Base-by-base conservation (phyloP, 768 basidiomycete genomes). In the Leucocoprinus sp. region DNA sequence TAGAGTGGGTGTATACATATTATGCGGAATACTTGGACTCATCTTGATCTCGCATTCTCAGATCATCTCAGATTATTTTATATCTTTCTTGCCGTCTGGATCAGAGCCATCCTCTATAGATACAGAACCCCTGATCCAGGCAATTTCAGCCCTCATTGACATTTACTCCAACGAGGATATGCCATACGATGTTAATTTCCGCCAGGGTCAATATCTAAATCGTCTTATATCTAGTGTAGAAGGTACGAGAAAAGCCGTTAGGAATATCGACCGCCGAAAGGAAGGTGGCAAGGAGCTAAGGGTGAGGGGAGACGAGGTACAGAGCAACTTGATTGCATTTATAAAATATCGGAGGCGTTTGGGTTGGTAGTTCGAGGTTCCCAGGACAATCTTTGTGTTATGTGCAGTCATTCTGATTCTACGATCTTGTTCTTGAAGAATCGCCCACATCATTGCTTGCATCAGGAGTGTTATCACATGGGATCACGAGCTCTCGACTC, bases 111-210 rank as follows among this genome's bases (percentile, higher is more conserved):
- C 75, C 4, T 57, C 68, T 17, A 63, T 66, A 43, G 73, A 70
- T 43, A 74, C 77, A 0, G 89, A 93, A 58, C 74, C 84, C 0
- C 68, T 85, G 42, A 71, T 96, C 19, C 88, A 93, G 55, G 78
- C 79, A 1, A 69, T 76, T 7, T 90, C 92, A 11, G 86, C 86
- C 19, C 67, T 96, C 36, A 87, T 96, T 48, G 93, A 96, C 59
- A 89, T 95, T 42, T 97, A 86, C 60, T 89, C 92, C 3, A 93
- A 97, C 64, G 93, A 97, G 63, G 71, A 63, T 6, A 61, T 78
- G 43, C 73, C 82, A 0, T 92, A 87, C 57, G 93, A 97, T 58
- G 57, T 78, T 47, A 89, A 89, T 59, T 93, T 92, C 68, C 73
- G 78, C 34, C 65, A 80, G 45, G 76, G 76, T 0, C 59, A 64